Base-by-base conservation (phyloP, 2,329 filamentous ascomycete genomes). In the Aureobasidium sp. region DNA sequence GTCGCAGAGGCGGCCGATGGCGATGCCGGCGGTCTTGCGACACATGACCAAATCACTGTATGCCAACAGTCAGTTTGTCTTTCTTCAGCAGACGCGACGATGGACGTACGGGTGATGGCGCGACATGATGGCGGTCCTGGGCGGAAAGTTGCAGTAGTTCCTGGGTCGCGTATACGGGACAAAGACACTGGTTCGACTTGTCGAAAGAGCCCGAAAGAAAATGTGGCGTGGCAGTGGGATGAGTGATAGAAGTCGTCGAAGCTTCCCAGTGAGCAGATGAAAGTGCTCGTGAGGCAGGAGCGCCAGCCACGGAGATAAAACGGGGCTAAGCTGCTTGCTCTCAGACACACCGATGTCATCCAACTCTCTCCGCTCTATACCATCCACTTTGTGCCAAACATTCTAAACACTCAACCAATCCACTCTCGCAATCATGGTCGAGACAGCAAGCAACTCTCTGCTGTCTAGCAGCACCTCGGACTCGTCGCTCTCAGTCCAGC, bases 1-100 rank as follows among this genome's bases (percentile, higher is more conserved):
- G 81, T 99, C 94, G 83, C 94, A 99, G 73, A 99, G 90, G 62
- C 94, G 92, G 74, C 94, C 94, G 83, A 99, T 96, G 71, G 92
- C 90, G 75, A 97, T 97, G 78, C 94, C 94, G 64, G 93, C 83
- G 76, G 96, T 93, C 81, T 99, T 99, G 80, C 93, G 92, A 85
- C 94, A 99, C 93, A 97, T 97, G 70, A 99, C 94, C 68, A 99
- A 87, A 81, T 99, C 94, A 76, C 88, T 90, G 72, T 57, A 3
- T 21, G 9, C 48, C 25, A 25, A 21, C 25, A 48, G 50, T 63
- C 32, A 54, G 53, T 39, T 29, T 32, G 49, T 42, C 9, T 13
- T 3, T 25, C n/a, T 52, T 16, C 25, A 7, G 15, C 6, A 29
- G 3, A 1, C 11, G 13, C 11, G 42, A 61, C 58, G 63, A 61